Percentiles rank a stretch among this genome's conserved stretches.
Evolutionary conservation across 2,329 filamentous ascomycete species (phyloP).

Genomic region (Exophiala spinifera): DNA sequence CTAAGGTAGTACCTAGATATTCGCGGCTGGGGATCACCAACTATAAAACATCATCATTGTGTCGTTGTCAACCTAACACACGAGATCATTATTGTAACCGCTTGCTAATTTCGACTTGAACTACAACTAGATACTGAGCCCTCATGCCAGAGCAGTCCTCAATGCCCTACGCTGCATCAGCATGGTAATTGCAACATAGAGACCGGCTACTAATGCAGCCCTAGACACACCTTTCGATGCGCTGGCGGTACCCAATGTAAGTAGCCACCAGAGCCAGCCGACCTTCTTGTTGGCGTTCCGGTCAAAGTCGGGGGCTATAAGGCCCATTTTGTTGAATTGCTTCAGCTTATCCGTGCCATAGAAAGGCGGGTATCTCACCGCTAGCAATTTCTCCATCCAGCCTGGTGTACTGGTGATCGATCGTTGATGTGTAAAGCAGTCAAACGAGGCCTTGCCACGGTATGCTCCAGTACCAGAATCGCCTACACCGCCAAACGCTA

Average conservation of each 20-base stretch:
- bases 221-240: conserved; percentile 14
- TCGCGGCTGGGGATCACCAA: no score
- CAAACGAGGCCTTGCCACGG: conserved; percentile 68
- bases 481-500: conserved; percentile 81
- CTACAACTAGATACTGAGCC: background rate
- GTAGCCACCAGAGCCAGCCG: conserved; percentile 24
- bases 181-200: conserved; percentile 7
- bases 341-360: conserved; percentile 49
- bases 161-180: conserved; percentile 7
- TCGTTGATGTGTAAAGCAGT: conserved; percentile 60
- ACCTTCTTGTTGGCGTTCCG: conserved; percentile 46
- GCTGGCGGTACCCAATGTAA: conserved; percentile 27
- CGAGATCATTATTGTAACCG: background rate
- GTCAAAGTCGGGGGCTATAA: conserved; percentile 59
- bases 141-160: background rate
- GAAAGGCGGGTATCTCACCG: conserved; percentile 61
- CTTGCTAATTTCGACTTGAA: conserved; percentile 1
- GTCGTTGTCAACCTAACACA: no score
- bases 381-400: conserved; percentile 58
- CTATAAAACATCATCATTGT: no score
- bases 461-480: conserved; percentile 74
- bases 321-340: conserved; percentile 50
- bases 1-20: no score
- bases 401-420: conserved; percentile 57
- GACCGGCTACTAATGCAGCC: conserved; percentile 14